Evolutionary conservation across 1,284 basidiomycete genomes (phyloP), one percentile per base, ranked within the genome.

Genomic region (Fistulina hepatica): DNA sequence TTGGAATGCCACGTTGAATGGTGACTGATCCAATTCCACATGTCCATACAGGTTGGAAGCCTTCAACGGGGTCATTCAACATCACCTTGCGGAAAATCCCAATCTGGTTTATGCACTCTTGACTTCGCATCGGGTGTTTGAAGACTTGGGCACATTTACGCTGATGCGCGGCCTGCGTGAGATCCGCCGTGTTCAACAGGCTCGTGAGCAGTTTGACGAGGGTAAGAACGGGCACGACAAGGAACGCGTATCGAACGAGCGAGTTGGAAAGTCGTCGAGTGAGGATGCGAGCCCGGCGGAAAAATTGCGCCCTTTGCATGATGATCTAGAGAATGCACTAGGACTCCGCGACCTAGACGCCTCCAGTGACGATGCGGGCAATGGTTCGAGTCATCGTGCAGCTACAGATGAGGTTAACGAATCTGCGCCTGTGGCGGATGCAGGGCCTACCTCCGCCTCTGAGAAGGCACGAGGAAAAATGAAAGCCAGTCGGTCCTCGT

Each of bases 381-480:
- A 67, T 68, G 21, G 41, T 35, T 15, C 44, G 27, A 7, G 40
- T n/a, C n/a, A n/a, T n/a, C n/a, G n/a, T n/a, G n/a, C n/a, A n/a
- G n/a, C n/a, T n/a, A n/a, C n/a, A n/a, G n/a, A n/a, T n/a, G n/a
- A n/a, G n/a, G n/a, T n/a, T n/a, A n/a, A n/a, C n/a, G n/a, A n/a
- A n/a, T n/a, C n/a, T n/a, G n/a, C n/a, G n/a, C n/a, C n/a, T n/a
- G n/a, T n/a, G 3, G 69, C 73, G 15, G 59, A 60, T 19, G 52
- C 59, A 10, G 61, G 65, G 28, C 58, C 57, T 19, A 45, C 52
- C 4, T 54, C 55, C 7, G 55, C 75, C 37, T 86, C 83, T 25
- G 86, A 91, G 54, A 94, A 93, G 54, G 86, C 74, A 0, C 67
- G 80, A 42, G 92, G 92, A 0, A 95, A 95, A 62, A 83, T 89